Percentiles rank a stretch among this genome's conserved stretches.
Conservation (phyloP, 495 filamentous ascomycete species). For the Neurospora africana region DNA sequence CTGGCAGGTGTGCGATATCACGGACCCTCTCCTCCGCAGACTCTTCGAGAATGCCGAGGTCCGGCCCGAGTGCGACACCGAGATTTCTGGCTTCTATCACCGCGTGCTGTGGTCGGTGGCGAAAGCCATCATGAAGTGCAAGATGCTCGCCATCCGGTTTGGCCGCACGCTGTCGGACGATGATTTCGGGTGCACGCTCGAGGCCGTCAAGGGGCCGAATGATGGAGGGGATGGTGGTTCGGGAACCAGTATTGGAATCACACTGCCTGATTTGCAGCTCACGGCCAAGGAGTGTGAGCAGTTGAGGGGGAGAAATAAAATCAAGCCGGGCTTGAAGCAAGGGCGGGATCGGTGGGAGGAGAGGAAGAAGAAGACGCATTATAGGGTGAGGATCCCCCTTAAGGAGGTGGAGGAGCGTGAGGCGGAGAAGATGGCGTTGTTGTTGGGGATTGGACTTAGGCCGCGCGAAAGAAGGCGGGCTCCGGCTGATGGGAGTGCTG, state of each 20-base stretch:
- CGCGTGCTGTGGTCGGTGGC: constrained; percentile 69
- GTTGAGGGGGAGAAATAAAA: constrained; percentile 17
- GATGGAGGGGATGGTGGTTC: constrained; percentile 26
- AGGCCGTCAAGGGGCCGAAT: constrained; percentile 22
- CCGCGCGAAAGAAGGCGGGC: neutral
- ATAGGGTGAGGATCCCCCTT: constrained; percentile 31
- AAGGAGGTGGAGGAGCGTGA: constrained; percentile 21
- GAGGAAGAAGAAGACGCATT: constrained; percentile 18
- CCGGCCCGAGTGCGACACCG: constrained; percentile 41
- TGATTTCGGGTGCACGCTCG: constrained; percentile 37
- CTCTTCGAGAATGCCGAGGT: constrained; percentile 42
- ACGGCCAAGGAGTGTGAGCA: constrained; percentile 31
- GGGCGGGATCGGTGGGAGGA: constrained; percentile 13
- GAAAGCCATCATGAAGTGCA: constrained; percentile 75
- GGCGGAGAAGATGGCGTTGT: constrained; percentile 22
- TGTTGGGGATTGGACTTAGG: constrained; percentile 8
- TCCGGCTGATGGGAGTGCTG: neutral
- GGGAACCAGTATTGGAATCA: constrained; percentile 35
- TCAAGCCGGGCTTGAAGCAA: constrained; percentile 14
- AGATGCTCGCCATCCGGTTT: constrained; percentile 48
- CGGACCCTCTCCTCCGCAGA: constrained; percentile 55
- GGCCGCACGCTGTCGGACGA: constrained; percentile 37
- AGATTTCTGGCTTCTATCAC: constrained; percentile 69
- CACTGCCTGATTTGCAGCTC: constrained; percentile 43
- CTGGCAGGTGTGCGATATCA: constrained; percentile 90